Evolutionary conservation across 805 yeast species (phyloP).

Genomic region (Candida montana): DNA sequence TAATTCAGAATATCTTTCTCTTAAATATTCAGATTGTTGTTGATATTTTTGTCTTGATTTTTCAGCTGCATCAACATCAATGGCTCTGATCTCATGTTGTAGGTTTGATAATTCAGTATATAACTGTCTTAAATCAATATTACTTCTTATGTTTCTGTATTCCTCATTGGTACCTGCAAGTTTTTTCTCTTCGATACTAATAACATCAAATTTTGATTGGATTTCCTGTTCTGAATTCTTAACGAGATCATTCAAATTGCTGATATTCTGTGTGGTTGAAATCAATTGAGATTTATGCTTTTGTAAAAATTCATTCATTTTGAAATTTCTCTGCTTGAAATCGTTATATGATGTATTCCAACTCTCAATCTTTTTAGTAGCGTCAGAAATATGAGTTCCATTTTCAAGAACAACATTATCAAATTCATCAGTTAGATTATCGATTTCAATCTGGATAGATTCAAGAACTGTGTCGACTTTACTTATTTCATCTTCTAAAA

Average conservation of each 20-base stretch:
- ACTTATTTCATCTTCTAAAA: constrained; percentile 14
- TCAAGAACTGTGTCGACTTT: constrained; percentile 20
- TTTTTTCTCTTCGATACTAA: constrained; percentile 34
- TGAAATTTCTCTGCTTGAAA: constrained; percentile 30
- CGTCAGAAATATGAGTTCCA: background rate
- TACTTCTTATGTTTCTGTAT: constrained; percentile 59
- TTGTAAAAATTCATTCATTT: constrained; percentile 24
- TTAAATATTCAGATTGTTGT: constrained; percentile 45
- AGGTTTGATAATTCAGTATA: constrained; percentile 33
- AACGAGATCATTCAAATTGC: constrained; percentile 16
- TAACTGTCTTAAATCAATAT: constrained; percentile 50
- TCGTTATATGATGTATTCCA: constrained; percentile 21
- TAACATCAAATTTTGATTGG: constrained; percentile 20
- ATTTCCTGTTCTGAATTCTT: constrained; percentile 25
- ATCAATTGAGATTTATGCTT: constrained; percentile 1
- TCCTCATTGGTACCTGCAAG: constrained; percentile 54
- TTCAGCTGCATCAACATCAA: constrained; percentile 57
- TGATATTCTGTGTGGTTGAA: constrained; percentile 9
- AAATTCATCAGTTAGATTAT: constrained; percentile 9
- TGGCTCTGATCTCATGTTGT: constrained; percentile 34
- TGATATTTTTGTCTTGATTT: constrained; percentile 57
- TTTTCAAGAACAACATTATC: constrained; percentile 17
- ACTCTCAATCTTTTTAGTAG: constrained; percentile 3
- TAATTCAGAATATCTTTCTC: constrained; percentile 44
- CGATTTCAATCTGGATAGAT: constrained; percentile 21